These are phyloP conservation scores for Euphrasia arctica DNA, from an alignment of 305 asterid genomes.

Conservation along the genomic window DNA sequence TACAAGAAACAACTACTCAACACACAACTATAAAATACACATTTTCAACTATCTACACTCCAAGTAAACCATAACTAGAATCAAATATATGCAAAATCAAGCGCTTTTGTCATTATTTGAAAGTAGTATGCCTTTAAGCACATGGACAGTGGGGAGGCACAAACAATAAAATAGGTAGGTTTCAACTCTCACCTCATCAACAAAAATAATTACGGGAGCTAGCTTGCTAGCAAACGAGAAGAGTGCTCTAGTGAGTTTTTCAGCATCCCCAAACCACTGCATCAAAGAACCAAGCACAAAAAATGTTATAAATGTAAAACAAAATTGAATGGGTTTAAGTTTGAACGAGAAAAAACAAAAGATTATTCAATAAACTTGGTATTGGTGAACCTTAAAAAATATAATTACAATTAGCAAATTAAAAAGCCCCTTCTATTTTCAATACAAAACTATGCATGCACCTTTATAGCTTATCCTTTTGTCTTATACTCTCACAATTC, in stretches of 20 bases:
- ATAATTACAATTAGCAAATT: slow-evolving; percentile 1
- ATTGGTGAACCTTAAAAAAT: not conserved
- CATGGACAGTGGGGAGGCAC: slow-evolving; percentile 16
- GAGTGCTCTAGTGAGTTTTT: slow-evolving; percentile 90
- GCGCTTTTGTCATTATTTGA: slow-evolving; percentile 1
- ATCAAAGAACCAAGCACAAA: slow-evolving; percentile 34
- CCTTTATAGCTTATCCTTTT: too few species aligned
- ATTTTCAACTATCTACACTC: slow-evolving; percentile 2
- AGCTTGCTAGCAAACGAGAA: slow-evolving; percentile 97
- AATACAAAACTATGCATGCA: too few species aligned
- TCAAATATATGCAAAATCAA: not conserved
- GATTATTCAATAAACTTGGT: slow-evolving; percentile 10
- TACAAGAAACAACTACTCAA: slow-evolving; percentile 6
- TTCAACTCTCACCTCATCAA: slow-evolving; percentile 98
- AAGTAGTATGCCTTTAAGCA: slow-evolving; percentile 13
- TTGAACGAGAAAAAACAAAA: not conserved
- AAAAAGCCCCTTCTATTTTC: not conserved
- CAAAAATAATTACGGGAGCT: slow-evolving; percentile 93
- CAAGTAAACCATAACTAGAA: not conserved
- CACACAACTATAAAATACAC: slow-evolving; percentile 4
- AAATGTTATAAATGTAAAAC: slow-evolving; percentile 4
- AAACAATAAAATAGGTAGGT: slow-evolving; percentile 24
- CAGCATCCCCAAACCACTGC: slow-evolving; percentile 99
- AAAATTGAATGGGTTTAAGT: not conserved
- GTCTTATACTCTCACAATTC: not conserved